Percentiles rank a stretch among this genome's conserved stretches.
Conservation (phyloP, 2,329 filamentous ascomycete species). For the Plectosphaerella cucumerina region DNA sequence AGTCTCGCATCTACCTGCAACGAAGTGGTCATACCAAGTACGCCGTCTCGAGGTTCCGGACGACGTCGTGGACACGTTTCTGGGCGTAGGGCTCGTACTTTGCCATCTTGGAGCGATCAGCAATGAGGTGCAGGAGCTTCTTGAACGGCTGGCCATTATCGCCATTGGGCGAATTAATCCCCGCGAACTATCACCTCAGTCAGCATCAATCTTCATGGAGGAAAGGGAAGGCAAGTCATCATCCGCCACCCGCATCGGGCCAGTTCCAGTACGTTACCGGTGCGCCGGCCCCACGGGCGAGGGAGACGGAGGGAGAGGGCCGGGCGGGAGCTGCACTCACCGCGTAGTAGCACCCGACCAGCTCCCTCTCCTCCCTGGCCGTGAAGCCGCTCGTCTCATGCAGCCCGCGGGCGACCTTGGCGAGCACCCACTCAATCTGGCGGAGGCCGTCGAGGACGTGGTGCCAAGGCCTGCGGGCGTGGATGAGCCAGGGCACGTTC, state of each 20-base stretch:
- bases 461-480: constrained; percentile 9
- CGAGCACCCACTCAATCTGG: constrained; percentile 7
- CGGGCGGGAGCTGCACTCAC: neutral
- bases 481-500: constrained; percentile 10
- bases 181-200: neutral
- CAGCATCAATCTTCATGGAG: neutral
- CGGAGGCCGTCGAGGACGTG: constrained; percentile 10
- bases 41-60: constrained; percentile 1
- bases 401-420: neutral
- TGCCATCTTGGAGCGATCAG: neutral
- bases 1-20: too few relatives aligned
- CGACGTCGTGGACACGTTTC: constrained; percentile 4
- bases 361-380: constrained; percentile 4
- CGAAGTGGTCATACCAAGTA: neutral
- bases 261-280: neutral
- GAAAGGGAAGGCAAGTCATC: neutral
- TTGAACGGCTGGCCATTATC: constrained; percentile 3
- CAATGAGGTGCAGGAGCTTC: constrained; percentile 7
- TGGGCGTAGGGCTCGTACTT: constrained; percentile 7
- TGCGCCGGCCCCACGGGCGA: neutral
- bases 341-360: constrained; percentile 5
- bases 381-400: constrained; percentile 3
- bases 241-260: neutral
- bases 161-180: neutral
- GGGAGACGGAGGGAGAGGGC: neutral